Evolutionary conservation across 1,139 yeast genomes (phyloP).

Genomic region (Candida labiduridarum): DNA sequence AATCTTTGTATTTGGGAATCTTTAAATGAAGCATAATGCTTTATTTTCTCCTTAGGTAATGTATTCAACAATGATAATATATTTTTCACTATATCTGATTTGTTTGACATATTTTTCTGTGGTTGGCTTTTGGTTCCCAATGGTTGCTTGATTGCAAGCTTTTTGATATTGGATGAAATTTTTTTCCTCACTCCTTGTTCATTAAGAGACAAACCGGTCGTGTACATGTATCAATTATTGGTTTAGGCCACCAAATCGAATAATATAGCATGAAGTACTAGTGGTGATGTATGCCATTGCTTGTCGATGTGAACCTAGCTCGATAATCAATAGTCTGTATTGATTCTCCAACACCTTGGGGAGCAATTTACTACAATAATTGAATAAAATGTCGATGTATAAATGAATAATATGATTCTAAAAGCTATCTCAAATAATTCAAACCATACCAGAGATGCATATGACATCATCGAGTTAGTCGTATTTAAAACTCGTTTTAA

Average conservation of each 20-base stretch:
- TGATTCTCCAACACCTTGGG: too few species aligned
- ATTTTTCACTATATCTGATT: conserved; percentile 34
- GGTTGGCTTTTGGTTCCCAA: neutral
- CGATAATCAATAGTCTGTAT: too few species aligned
- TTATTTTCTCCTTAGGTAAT: conserved; percentile 65
- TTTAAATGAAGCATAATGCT: conserved; percentile 69
- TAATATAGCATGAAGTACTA: too few species aligned
- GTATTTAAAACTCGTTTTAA: too few species aligned
- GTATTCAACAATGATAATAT: conserved; percentile 44
- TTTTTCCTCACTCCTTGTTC: conserved; percentile 1
- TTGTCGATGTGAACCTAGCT: too few species aligned
- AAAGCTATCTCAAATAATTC: too few species aligned
- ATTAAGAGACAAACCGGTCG: neutral
- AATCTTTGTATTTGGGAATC: conserved; percentile 62
- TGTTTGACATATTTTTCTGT: conserved; percentile 16
- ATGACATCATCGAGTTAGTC: too few species aligned
- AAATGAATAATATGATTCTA: too few species aligned
- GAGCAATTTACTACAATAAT: too few species aligned
- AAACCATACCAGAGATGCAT: too few species aligned
- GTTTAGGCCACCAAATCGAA: neutral
- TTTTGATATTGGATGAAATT: neutral
- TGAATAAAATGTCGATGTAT: too few species aligned
- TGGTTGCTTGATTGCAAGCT: neutral
- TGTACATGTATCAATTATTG: neutral
- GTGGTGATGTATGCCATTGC: too few species aligned